Conservation (phyloP, 2,329 filamentous ascomycete species). For the Botrytis tulipae region DNA sequence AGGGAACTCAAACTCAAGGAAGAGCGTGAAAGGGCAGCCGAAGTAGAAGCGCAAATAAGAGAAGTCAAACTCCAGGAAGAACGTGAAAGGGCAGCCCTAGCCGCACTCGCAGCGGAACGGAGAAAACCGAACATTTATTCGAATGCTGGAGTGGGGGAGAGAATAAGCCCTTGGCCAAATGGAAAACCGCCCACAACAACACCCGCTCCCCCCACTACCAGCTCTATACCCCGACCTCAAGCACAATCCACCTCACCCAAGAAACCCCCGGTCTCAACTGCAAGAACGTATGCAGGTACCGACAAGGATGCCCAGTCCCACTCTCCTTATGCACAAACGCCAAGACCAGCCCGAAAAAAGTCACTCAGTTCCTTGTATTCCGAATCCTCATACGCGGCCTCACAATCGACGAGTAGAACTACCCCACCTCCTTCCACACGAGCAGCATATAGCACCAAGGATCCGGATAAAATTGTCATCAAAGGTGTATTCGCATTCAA, state of each 20-base stretch:
- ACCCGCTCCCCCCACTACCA: slow-evolving; percentile 30
- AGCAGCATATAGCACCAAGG: slow-evolving; percentile 78
- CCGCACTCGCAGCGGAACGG: slow-evolving; percentile 31
- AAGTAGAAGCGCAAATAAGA: background rate
- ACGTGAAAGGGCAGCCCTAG: slow-evolving; percentile 28
- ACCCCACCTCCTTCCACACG: slow-evolving; percentile 78
- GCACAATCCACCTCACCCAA: slow-evolving; percentile 42
- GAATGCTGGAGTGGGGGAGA: slow-evolving; percentile 65
- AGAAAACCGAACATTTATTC: slow-evolving; percentile 50
- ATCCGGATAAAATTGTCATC: slow-evolving; percentile 95
- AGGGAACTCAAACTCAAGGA: background rate
- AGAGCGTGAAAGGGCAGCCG: background rate
- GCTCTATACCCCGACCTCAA: slow-evolving; percentile 40
- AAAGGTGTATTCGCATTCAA: slow-evolving; percentile 91
- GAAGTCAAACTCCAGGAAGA: slow-evolving; percentile 3
- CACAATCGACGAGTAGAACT: slow-evolving; percentile 78
- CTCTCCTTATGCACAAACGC: slow-evolving; percentile 72
- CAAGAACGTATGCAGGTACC: slow-evolving; percentile 58
- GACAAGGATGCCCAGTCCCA: slow-evolving; percentile 68
- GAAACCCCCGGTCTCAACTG: slow-evolving; percentile 48
- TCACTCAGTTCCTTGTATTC: slow-evolving; percentile 73
- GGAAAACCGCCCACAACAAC: slow-evolving; percentile 50
- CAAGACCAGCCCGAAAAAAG: slow-evolving; percentile 52
- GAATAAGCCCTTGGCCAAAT: slow-evolving; percentile 67
- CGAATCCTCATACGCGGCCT: slow-evolving; percentile 83